Evolutionary conservation across 176 grass and related monocot genomes (phyloP), one percentile per base, ranked within the genome.

Genomic region (Chloris gayana): DNA sequence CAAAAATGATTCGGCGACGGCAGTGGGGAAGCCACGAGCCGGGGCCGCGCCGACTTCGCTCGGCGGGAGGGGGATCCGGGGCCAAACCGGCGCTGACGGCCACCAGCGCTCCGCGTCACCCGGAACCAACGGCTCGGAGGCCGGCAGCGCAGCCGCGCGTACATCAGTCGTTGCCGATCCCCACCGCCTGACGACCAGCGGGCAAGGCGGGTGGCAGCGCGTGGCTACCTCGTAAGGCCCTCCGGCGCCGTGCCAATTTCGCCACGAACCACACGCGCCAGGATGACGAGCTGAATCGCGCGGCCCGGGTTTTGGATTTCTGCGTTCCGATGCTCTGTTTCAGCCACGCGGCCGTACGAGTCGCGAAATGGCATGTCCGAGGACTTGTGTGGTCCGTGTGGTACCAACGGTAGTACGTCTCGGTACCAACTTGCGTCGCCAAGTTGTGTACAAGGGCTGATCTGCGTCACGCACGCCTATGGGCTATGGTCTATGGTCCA

Each of bases 21-120:
- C 73, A 67, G 65, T 72, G 77, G 77, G 74, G 44, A 71, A 34
- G 45, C 21, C 76, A 84, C 81, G 56, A 45, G 32, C 59, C 46
- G 61, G 13, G 38, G 29, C 35, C 47, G 30, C 65, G 75, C 69
- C 81, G 76, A 84, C 87, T 53, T 80, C 50, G 57, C 1, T n/a
- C n/a, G 14, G 27, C 19, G 9, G 50, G 8, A 14, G 0, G 22
- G 41, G 46, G 69, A 6, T 29, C 69, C 19, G 70, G 67, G 67
- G 15, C 59, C 76, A 6, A 69, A 63, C 41, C 13, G 9, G 15
- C 24, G 25, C 78, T 6, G 64, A 64, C 77, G 82, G 76, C 64
- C 44, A 69, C 56, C 44, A 64, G 53, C 32, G 26, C 53, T 44
- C 81, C 87, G 67, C 70, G 80, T 78, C 63, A 14, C 37, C 80